Evolutionary conservation across 805 yeast species (phyloP).

Genomic region (Cyberlindnera mississippiensis): DNA sequence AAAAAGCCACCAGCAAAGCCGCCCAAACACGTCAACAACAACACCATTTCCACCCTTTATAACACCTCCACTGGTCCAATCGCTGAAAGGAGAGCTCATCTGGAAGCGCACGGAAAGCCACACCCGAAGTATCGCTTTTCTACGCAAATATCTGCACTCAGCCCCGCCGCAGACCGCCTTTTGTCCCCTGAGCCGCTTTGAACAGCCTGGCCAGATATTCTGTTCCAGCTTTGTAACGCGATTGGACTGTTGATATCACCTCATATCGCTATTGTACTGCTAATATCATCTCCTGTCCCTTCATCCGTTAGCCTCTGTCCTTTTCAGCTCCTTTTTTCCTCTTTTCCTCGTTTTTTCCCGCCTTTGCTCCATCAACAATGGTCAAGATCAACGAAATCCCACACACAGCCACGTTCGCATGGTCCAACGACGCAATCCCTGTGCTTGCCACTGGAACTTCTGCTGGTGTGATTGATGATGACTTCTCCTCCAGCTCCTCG

Average conservation of each 20-base stretch:
- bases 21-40: conserved; percentile 1
- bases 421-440: conserved; percentile 80
- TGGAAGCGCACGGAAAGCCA: neutral
- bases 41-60: neutral
- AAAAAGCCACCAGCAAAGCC: conserved; percentile 13
- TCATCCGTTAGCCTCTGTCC: no score
- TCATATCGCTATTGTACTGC: no score
- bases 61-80: neutral
- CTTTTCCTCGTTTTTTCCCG: neutral
- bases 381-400: conserved; percentile 81
- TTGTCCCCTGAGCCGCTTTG: no score
- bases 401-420: conserved; percentile 91
- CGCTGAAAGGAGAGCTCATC: neutral
- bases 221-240: no score
- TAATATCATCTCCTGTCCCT: no score
- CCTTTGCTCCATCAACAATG: conserved; percentile 31
- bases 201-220: no score
- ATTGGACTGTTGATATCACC: no score
- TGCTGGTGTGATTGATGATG: conserved; percentile 93
- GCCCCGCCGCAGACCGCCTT: no score
- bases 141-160: no score
- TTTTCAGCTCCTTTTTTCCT: no score
- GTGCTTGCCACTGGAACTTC: conserved; percentile 85
- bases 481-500: conserved; percentile 74
- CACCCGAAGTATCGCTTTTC: no score